phyloP scores from a whole-genome alignment of 176 grass and related monocot genomes.

The Guadua angustifolia region DNA sequence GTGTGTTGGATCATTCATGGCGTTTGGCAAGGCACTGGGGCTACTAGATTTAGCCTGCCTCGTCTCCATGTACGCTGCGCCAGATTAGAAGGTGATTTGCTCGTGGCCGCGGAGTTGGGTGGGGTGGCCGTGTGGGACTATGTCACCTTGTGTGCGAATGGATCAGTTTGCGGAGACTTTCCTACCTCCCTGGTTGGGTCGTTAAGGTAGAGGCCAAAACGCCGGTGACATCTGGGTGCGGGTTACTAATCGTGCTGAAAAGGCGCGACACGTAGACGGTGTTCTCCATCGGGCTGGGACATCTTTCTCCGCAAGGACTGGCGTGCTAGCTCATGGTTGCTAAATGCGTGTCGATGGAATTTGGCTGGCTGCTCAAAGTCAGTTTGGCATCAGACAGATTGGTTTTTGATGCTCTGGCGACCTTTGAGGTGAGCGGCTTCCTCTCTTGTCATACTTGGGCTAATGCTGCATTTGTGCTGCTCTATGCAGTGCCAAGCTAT shows the following conservation, averaged over 20 bases:
- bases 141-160: neutral
- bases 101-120: neutral
- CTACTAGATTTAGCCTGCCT: neutral
- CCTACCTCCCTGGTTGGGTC: conserved; percentile 10
- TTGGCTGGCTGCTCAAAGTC: neutral
- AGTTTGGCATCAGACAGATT: neutral
- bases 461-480: neutral
- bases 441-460: neutral
- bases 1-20: neutral
- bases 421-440: neutral
- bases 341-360: neutral
- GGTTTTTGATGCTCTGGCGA: neutral
- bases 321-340: neutral
- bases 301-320: neutral
- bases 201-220: conserved; percentile 11
- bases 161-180: neutral
- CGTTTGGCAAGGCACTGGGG: neutral
- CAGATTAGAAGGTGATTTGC: conserved; percentile 14
- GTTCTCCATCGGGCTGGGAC: conserved; percentile 9
- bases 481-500: neutral
- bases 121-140: neutral
- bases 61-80: neutral
- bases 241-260: neutral
- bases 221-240: conserved; percentile 32
- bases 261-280: conserved; percentile 19